phyloP scores from a whole-genome alignment of 306 rosid species.

The Macrotyloma uniflorum region DNA sequence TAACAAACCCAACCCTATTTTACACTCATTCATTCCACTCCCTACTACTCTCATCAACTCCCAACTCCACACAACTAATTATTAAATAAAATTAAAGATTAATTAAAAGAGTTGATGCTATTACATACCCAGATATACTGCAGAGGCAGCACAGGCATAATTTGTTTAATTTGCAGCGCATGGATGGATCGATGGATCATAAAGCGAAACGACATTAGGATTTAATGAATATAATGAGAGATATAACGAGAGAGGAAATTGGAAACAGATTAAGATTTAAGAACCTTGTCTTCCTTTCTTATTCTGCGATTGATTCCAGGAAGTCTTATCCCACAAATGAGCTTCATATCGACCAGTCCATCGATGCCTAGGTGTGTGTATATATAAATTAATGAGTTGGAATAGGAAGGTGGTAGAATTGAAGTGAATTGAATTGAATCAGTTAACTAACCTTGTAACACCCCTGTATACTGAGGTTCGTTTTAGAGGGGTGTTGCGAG shows the following conservation, averaged over 20 bases:
- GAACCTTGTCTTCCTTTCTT: conserved; percentile 91
- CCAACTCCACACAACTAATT: no score
- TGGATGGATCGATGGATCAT: no score
- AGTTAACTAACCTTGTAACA: conserved; percentile 57
- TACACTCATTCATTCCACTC: background rate
- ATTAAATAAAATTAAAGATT: no score
- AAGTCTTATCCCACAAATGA: conserved; percentile 86
- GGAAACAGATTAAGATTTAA: background rate
- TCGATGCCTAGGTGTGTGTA: conserved; percentile 55
- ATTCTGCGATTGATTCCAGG: conserved; percentile 76
- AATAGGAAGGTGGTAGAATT: no score
- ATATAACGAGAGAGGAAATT: no score
- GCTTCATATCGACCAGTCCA: conserved; percentile 93
- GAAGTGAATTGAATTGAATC: background rate
- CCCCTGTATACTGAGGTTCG: conserved; percentile 74
- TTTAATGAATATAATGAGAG: no score
- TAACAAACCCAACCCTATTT: background rate
- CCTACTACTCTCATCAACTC: no score
- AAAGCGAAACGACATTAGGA: no score
- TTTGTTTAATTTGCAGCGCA: background rate
- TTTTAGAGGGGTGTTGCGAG: conserved; percentile 65
- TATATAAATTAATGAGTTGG: background rate
- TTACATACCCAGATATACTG: background rate
- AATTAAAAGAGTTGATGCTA: no score
- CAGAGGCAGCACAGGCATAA: background rate